These are phyloP conservation scores for Zoysia japonica DNA, from an alignment of 176 grass and related monocot species.

Conservation along the genomic window DNA sequence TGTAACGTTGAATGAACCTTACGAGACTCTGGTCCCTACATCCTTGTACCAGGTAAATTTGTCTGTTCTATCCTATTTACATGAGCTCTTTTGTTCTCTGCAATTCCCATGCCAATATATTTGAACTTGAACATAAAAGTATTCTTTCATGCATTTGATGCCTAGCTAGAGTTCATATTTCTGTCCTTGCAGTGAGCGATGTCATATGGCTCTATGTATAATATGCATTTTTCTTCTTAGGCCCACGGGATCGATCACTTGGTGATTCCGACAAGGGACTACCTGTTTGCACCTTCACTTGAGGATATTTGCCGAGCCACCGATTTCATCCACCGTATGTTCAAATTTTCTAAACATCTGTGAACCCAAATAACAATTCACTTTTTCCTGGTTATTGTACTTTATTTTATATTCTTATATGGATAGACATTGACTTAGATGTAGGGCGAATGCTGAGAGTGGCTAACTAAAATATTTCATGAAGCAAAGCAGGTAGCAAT, in stretches of 20 bases:
- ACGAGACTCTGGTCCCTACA: conserved; percentile 86
- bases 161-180: background rate
- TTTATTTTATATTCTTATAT: background rate
- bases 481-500: conserved; percentile 18
- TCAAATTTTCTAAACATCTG: background rate
- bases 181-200: background rate
- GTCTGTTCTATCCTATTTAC: conserved; percentile 1
- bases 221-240: conserved; percentile 43
- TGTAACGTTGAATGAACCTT: conserved; percentile 88
- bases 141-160: background rate
- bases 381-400: background rate
- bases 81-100: background rate
- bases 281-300: conserved; percentile 78
- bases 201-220: background rate
- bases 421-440: background rate
- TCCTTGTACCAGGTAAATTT: conserved; percentile 75
- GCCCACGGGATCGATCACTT: conserved; percentile 79
- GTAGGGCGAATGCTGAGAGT: conserved; percentile 6
- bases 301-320: conserved; percentile 83
- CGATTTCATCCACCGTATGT: conserved; percentile 91
- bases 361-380: background rate
- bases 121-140: background rate
- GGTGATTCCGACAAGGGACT: conserved; percentile 95
- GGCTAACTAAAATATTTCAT: conserved; percentile 11
- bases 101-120: background rate